A percentile compares a stretch with the other conserved stretches of the same genome.
Conservation (phyloP, 768 basidiomycete species). For the Leccinellum albellum region DNA sequence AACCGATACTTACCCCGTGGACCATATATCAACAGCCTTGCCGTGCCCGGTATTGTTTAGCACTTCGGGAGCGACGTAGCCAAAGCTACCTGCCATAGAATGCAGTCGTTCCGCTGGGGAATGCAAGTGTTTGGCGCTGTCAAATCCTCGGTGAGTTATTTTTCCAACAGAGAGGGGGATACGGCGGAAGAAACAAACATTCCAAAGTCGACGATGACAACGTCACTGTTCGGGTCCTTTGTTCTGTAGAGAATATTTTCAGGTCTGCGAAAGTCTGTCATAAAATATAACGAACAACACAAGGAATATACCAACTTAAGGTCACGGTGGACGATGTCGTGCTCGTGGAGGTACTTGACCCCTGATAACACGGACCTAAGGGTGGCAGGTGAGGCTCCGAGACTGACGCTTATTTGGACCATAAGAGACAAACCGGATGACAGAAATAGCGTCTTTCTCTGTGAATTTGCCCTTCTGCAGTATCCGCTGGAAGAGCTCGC, state of each 20-base stretch:
- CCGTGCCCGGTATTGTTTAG: constrained; percentile 80
- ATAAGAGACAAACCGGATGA: constrained; percentile 54
- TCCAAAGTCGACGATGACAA: constrained; percentile 97
- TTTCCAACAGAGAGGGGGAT: not conserved
- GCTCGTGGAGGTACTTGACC: constrained; percentile 83
- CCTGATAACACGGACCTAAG: constrained; percentile 76
- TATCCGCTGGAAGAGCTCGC: constrained; percentile 92
- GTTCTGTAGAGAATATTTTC: constrained; percentile 95
- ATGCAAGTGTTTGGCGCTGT: constrained; percentile 79
- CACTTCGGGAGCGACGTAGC: constrained; percentile 91
- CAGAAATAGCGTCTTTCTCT: constrained; percentile 81
- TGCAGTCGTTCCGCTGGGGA: constrained; percentile 66
- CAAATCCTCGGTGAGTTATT: not conserved
- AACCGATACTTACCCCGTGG: constrained; percentile 64
- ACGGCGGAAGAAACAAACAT: constrained; percentile 54
- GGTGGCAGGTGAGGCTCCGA: not conserved
- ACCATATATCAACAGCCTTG: constrained; percentile 93
- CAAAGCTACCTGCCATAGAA: constrained; percentile 76
- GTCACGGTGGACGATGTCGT: constrained; percentile 95
- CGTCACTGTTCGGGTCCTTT: constrained; percentile 66
- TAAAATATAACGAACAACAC: not conserved
- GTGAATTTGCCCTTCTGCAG: constrained; percentile 86
- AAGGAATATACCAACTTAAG: constrained; percentile 60
- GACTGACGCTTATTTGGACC: not conserved
- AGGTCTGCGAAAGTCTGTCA: constrained; percentile 47